Base-by-base conservation (phyloP, 2,329 filamentous ascomycete species). In the Didymella exigua region DNA sequence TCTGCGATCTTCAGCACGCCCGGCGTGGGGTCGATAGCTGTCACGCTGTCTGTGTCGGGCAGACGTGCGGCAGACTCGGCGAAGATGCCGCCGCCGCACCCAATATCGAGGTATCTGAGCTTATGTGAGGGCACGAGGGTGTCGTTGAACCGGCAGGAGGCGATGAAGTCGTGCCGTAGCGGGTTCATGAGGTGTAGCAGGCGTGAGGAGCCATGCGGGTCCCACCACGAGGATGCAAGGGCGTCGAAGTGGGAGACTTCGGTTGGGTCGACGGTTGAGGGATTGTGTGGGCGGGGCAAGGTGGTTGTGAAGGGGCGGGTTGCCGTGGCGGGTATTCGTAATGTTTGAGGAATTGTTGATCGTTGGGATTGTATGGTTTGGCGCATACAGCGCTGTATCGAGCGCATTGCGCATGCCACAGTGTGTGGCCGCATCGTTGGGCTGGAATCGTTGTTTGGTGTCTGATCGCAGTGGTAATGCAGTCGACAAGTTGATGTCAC, bases 151-250 rank as follows among this genome's bases (percentile, higher is more conserved):
- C 49, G 16, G 66, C 31, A 36, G 59, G 61, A 8, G 75, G 58
- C 21, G 77, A 68, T 41, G 78, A 76, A 56, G 60, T 92, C 87
- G 78, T 98, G 93, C 29, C 95, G 92, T 40, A 96, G 85, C 1
- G 95, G 95, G 78, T 99, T 98, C 93, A 99, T 98, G 63, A 96
- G 88, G 76, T 99, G 95, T 2, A 99, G 86, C 54, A 97, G 86
- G 33, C 93, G 87, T 4, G 92, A 97, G 6, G 93, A 89, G 46
- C 95, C 95, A 71, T 96, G 87, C 1, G 93, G 90, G 76, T 98
- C 93, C 95, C 95, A 99, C 95, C 95, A 99, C 68, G 89, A 89
- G 62, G 90, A 90, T 62, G 95, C 95, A 69, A 99, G 90, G 60
- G 87, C 86, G 70, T 92, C 92, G 84, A 99, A 99, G 80, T 99